A percentile compares a stretch with the other conserved stretches of the same genome.
phyloP scores from a whole-genome alignment of 805 yeast genomes.

The Spathaspora boniae region DNA sequence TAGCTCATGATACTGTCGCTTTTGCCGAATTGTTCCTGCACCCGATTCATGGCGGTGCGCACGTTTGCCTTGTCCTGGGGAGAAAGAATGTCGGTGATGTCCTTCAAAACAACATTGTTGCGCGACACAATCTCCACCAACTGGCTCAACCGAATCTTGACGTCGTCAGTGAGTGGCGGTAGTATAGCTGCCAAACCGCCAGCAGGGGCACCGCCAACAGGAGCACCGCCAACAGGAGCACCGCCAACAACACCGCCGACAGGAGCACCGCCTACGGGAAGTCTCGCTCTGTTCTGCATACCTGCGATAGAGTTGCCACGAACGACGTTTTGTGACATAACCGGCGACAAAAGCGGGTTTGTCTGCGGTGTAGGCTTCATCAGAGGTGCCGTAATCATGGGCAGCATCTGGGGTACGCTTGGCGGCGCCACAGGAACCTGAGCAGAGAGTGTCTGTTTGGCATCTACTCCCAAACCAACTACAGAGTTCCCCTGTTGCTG shows the following conservation, averaged over 20 bases:
- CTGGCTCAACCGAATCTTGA: slow-evolving; percentile 55
- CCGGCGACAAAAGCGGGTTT: slow-evolving; percentile 8
- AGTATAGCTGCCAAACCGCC: slow-evolving; percentile 10
- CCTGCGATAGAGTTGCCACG: no score
- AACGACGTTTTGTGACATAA: slow-evolving; percentile 7
- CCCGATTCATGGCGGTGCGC: slow-evolving; percentile 48
- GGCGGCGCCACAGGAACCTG: no score
- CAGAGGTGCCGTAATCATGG: slow-evolving; percentile 8
- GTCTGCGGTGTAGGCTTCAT: slow-evolving; percentile 9
- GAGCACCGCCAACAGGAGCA: not conserved
- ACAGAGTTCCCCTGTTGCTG: no score
- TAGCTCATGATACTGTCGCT: slow-evolving; percentile 77
- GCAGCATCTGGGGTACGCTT: slow-evolving; percentile 18
- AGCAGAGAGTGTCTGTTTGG: no score
- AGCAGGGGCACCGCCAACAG: slow-evolving; percentile 12
- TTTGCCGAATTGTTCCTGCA: slow-evolving; percentile 59
- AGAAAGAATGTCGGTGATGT: slow-evolving; percentile 57
- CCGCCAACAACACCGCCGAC: slow-evolving; percentile 1
- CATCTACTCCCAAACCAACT: no score
- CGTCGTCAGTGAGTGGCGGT: slow-evolving; percentile 53
- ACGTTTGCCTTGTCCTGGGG: slow-evolving; percentile 64
- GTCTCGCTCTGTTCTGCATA: slow-evolving; percentile 2
- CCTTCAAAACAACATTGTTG: slow-evolving; percentile 63
- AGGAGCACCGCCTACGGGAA: not conserved
- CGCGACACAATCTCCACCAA: slow-evolving; percentile 68